Base-by-base conservation (phyloP, 179 eudicot genomes). In the Silene coronaria region DNA sequence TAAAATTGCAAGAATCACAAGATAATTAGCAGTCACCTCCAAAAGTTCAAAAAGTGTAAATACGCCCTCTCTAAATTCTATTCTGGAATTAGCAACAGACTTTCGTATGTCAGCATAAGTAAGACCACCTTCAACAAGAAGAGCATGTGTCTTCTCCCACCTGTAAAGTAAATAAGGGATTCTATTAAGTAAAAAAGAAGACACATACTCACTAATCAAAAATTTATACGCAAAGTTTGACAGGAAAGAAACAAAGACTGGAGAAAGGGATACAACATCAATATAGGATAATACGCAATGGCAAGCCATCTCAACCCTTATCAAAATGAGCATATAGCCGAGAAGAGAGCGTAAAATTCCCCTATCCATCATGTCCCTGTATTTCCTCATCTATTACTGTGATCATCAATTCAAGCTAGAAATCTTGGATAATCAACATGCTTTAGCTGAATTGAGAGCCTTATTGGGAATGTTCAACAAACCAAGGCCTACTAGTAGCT, bases 61-160 rank as follows among this genome's bases (percentile, higher is more conserved):
- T 17, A 92, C 94, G 61, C 97, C 97, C 23, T 92, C 97, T 75
- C 97, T 85, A 80, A 92, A 92, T 77, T 86, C 88, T 75, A 92
- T 91, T 66, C 83, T 81, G 65, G 96, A 79, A 75, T 84, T 83
- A 68, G 87, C 86, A 80, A 92, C 97, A 28, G 96, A 92, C 46
- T 76, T 85, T 82, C 78, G 85, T 73, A 92, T 89, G 61, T 89
- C 96, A 80, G 81, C 88, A 79, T 79, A 89, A 22, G 89, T 88
- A 65, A 92, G 94, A 66, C 97, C 97, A 75, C 97, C 97, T 82
- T 91, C 97, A 80, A 92, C 81, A 75, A 92, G 92, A 85, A 92
- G 92, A 78, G 72, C 89, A 80, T 92, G 97, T 13, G 92, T 91
- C 82, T 92, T 91, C 70, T 75, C 97, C 97, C 97, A 91, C 97